Evolutionary conservation across 768 basidiomycete genomes (phyloP).

Genomic region (Astraeus odoratus): DNA sequence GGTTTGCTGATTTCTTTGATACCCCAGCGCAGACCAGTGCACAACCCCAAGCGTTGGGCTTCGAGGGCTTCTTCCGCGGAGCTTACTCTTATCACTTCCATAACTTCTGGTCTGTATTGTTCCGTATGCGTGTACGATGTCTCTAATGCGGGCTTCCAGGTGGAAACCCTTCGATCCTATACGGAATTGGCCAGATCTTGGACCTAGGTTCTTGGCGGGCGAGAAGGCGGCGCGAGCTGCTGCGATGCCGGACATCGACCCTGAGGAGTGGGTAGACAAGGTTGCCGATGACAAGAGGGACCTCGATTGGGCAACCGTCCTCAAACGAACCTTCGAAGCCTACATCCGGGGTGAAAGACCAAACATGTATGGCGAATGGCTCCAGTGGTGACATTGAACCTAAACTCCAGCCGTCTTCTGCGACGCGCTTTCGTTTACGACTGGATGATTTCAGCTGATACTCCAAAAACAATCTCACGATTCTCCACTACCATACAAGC

Average conservation of each 20-base stretch:
- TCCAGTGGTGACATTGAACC: conserved; percentile 37
- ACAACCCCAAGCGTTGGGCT: conserved; percentile 81
- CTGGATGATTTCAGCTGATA: conserved; percentile 24
- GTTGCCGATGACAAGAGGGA: conserved; percentile 69
- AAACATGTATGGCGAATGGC: conserved; percentile 91
- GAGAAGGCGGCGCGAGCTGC: conserved; percentile 60
- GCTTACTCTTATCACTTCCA: conserved; percentile 97
- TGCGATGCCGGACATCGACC: conserved; percentile 24
- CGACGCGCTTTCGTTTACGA: conserved; percentile 6
- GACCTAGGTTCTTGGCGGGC: conserved; percentile 65
- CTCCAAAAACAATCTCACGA: conserved; percentile 20
- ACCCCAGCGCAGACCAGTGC: conserved; percentile 68
- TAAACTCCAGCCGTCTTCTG: conserved; percentile 1
- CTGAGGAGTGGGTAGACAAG: conserved; percentile 33
- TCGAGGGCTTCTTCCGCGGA: conserved; percentile 94
- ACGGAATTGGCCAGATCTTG: conserved; percentile 95
- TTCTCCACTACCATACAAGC: conserved; percentile 21
- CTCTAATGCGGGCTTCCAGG: conserved; percentile 38
- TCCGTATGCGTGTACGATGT: neutral
- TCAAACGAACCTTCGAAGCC: conserved; percentile 93
- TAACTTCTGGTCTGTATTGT: conserved; percentile 68
- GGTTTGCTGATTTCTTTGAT: conserved; percentile 86
- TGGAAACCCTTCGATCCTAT: conserved; percentile 92
- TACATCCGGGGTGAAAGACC: conserved; percentile 88
- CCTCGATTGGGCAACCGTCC: conserved; percentile 85